Evolutionary conservation across 148 eudicot genomes (phyloP), one percentile per base, ranked within the genome.

Genomic region (Rhododendron williamsianum): DNA sequence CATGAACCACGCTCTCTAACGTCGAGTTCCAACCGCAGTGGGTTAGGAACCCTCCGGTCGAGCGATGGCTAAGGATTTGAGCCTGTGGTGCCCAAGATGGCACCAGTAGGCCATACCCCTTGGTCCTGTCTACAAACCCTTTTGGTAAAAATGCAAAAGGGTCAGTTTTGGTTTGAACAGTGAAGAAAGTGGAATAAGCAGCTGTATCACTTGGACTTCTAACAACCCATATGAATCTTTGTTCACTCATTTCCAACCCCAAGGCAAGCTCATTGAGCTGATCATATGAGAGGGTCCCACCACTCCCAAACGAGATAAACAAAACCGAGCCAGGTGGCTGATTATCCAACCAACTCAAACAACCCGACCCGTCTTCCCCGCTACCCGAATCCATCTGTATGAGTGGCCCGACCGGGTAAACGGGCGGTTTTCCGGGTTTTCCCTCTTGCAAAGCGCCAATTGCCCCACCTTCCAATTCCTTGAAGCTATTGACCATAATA

Each of bases 21-120:
- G 87, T 85, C 9, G 95, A 93, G 86, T 93, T 93, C 93, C 93
- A 93, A 0, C 93, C 95, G 33, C 95, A 93, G 2, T 93, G 95
- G 4, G 90, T 87, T 0, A 93, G 1, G n/a, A 93, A 93, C 19
- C 95, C 95, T 0, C 95, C 93, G 0, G 91, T 91, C 0, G 95
- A 84, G 27, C 21, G 35, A 18, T 93, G 93, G 54, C 88, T 85
- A 0, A 93, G 88, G 7, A 93, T 52, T 63, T 84, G 35, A 12
- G 89, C 76, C n/a, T 91, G 95, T 9, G 95, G 95, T 46, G 90
- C 95, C 94, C 95, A 93, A 0, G 80, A 35, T 0, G 90, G 87
- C 33, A 92, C 78, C 12, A 87, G 86, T 33, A 92, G 80, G 2
- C 95, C 95, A 27, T 88, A 78, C 25, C 89, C 93, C 54, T 90